Evolutionary conservation across 805 yeast genomes (phyloP), one percentile per base, ranked within the genome.

Genomic region (Komagataella pseudopastoris): DNA sequence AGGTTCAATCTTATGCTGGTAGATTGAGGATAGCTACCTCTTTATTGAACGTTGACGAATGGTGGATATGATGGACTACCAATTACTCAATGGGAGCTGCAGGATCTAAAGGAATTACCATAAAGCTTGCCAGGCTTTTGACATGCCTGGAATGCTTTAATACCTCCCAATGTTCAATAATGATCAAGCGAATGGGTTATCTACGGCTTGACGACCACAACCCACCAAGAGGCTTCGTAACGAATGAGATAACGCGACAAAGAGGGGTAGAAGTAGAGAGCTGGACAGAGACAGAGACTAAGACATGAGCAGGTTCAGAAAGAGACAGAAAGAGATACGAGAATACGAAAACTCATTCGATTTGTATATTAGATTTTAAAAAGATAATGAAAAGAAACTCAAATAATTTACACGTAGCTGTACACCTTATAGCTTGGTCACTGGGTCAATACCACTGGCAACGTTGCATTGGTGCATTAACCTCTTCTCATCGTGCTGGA

Each of bases 401-500:
- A 16, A 8, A n/a, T 22, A 48, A 17, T 23, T 20, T 20, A 30
- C 39, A 30, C 39, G 39, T 8, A 30, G 6, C 14, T 14, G 10
- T 8, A 8, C 14, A 30, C 39, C 14, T 30, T 30, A 30, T 10
- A 8, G 14, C 14, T 30, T 30, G n/a, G 39, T 30, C 39, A 30
- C 39, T n/a, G 96, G 95, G 61, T 85, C 91, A 14, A 62, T 56
- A 7, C 88, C 90, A 61, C 88, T 78, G 18, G 96, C 95, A 63
- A 88, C 85, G 69, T 88, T 88, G 69, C 96, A 88, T 70, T 88
- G 96, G 63, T 88, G 96, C 95, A 88, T 88, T 62, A 88, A 72
- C 66, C 96, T 78, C 60, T 78, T 80, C 62, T 88, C 93, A 49
- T 84, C 87, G 17, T 76, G 75, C 17, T 77, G 81, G 67, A 88